A percentile compares a stretch with the other conserved stretches of the same genome.
These are phyloP conservation scores for Aurantiochytrium sp. DNA, from an alignment of 108 stramenopile genomes.

Conservation along the genomic window DNA sequence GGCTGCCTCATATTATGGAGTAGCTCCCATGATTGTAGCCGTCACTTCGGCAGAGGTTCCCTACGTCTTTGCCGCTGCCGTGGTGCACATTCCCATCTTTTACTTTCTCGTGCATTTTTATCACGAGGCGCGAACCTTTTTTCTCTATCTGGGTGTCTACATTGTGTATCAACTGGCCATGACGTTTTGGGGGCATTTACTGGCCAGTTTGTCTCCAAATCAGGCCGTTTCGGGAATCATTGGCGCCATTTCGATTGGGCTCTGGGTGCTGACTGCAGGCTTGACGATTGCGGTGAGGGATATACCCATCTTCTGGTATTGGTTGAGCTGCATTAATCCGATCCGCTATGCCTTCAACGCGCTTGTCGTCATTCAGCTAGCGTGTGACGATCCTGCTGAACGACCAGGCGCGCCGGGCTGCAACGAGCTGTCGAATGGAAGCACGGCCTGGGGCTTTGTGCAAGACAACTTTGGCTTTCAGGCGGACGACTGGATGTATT, in stretches of 20 bases:
- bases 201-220: not conserved
- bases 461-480: not conserved
- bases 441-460: not conserved
- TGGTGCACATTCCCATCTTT: not conserved
- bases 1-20: slow-evolving; percentile 37
- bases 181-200: not conserved
- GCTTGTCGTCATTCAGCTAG: not conserved
- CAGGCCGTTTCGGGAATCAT: not conserved
- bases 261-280: not conserved
- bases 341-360: not conserved
- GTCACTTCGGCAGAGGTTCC: not conserved
- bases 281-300: not conserved
- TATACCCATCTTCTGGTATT: not conserved
- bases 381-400: not conserved
- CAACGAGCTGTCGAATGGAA: not conserved
- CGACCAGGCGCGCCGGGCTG: not conserved
- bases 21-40: not conserved
- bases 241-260: not conserved
- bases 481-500: not conserved
- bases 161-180: not conserved
- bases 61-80: not conserved
- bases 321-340: not conserved
- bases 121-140: not conserved
- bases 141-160: not conserved
- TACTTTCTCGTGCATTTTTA: not conserved